These are phyloP conservation scores for Colletotrichum chrysophilum DNA, from an alignment of 2,329 filamentous ascomycete species.

Conservation along the genomic window DNA sequence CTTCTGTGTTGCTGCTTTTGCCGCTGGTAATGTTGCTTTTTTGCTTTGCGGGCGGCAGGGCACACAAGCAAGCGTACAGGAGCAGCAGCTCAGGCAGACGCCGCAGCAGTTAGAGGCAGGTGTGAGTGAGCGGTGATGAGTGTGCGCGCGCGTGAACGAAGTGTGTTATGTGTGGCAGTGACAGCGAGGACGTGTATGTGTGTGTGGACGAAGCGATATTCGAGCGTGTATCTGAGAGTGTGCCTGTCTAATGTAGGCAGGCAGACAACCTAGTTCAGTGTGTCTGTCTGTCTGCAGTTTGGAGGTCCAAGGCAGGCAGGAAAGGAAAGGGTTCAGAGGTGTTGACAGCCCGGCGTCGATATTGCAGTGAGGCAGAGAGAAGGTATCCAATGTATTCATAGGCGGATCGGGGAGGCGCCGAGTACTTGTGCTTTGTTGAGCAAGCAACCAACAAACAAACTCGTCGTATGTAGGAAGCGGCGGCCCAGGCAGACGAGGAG, in stretches of 20 bases:
- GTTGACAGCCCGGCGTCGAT: background rate
- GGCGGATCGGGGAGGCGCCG: background rate
- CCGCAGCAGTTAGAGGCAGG: background rate
- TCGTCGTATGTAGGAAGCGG: background rate
- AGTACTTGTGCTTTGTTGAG: background rate
- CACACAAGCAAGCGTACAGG: background rate
- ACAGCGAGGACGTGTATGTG: background rate
- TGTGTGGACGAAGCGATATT: background rate
- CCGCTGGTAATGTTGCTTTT: background rate
- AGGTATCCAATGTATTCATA: background rate
- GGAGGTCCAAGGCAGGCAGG: background rate
- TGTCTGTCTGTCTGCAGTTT: background rate
- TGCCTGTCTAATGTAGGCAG: background rate
- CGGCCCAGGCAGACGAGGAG: background rate
- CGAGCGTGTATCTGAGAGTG: background rate
- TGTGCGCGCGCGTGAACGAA: background rate
- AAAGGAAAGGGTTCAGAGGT: background rate
- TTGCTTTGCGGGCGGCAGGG: background rate
- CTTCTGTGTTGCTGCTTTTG: background rate
- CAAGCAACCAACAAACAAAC: background rate
- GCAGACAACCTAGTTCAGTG: background rate
- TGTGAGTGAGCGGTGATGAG: background rate
- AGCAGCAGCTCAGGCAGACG: background rate
- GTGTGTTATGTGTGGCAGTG: background rate
- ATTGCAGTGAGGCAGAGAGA: background rate